These are phyloP conservation scores for Periconia sp. DNA, from an alignment of 2,329 filamentous ascomycete species.

Conservation along the genomic window DNA sequence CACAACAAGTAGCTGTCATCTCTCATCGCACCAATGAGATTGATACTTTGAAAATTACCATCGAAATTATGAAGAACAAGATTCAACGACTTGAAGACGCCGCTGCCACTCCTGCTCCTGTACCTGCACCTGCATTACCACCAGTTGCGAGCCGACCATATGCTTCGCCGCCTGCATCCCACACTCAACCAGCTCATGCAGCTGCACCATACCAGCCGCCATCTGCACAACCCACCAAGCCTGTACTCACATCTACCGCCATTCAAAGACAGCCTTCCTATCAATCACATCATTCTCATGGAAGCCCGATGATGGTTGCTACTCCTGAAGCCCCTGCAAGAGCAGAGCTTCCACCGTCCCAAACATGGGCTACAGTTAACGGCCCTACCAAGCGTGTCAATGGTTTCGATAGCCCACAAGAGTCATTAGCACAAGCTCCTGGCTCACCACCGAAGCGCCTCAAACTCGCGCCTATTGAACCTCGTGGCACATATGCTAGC, in stretches of 20 bases:
- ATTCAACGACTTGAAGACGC: slow-evolving; percentile 44
- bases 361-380: slow-evolving; percentile 50
- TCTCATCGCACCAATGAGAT: slow-evolving; percentile 50
- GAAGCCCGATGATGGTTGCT: slow-evolving; percentile 9
- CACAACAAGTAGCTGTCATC: slow-evolving; percentile 43
- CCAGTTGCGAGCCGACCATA: slow-evolving; percentile 9
- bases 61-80: slow-evolving; percentile 53
- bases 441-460: slow-evolving; percentile 50
- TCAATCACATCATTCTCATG: slow-evolving; percentile 18
- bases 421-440: slow-evolving; percentile 25
- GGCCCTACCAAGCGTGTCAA: slow-evolving; percentile 44
- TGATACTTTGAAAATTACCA: slow-evolving; percentile 49
- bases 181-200: slow-evolving; percentile 12
- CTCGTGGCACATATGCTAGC: slow-evolving; percentile 31
- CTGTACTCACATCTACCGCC: slow-evolving; percentile 16
- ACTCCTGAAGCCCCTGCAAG: slow-evolving; percentile 23
- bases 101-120: slow-evolving; percentile 5
- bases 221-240: slow-evolving; percentile 15
- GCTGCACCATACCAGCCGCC: slow-evolving; percentile 13
- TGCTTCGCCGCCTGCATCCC: slow-evolving; percentile 10
- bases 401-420: slow-evolving; percentile 37
- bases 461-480: slow-evolving; percentile 45
- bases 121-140: neutral
- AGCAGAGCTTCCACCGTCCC: slow-evolving; percentile 19
- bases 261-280: slow-evolving; percentile 14